These are phyloP conservation scores for Chernovozyma sophiae-reginae DNA, from an alignment of 1,139 yeast species.

Conservation along the genomic window DNA sequence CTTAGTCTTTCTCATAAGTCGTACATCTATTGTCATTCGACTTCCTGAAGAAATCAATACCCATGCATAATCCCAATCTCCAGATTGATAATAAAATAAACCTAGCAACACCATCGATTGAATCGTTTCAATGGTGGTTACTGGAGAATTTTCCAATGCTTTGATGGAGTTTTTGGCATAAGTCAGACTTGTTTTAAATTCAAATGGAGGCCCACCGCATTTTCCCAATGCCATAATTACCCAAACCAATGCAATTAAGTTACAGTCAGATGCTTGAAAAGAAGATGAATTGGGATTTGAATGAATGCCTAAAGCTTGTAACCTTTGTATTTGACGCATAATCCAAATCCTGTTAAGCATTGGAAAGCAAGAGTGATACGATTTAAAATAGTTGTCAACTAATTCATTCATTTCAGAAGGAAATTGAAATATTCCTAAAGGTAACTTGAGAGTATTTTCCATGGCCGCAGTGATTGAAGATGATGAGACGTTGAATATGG, in stretches of 20 bases:
- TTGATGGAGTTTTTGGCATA: slow-evolving; percentile 20
- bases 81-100: slow-evolving; percentile 18
- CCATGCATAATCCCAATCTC: slow-evolving; percentile 26
- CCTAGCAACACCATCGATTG: slow-evolving; percentile 22
- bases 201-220: slow-evolving; percentile 7
- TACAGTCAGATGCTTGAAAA: slow-evolving; percentile 15
- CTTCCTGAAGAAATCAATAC: slow-evolving; percentile 20
- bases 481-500: slow-evolving; percentile 20
- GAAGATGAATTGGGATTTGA: neutral
- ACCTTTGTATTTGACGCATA: slow-evolving; percentile 13
- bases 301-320: slow-evolving; percentile 4
- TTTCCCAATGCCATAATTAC: slow-evolving; percentile 18
- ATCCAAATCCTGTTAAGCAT: slow-evolving; percentile 18
- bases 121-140: slow-evolving; percentile 22
- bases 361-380: slow-evolving; percentile 19
- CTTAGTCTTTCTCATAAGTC: slow-evolving; percentile 18
- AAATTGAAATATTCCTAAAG: slow-evolving; percentile 19
- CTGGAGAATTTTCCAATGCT: slow-evolving; percentile 20
- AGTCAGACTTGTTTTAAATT: slow-evolving; percentile 1
- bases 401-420: slow-evolving; percentile 14
- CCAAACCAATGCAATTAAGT: slow-evolving; percentile 20
- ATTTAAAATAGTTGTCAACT: slow-evolving; percentile 17
- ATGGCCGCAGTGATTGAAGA: slow-evolving; percentile 9
- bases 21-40: slow-evolving; percentile 24
- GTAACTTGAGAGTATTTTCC: slow-evolving; percentile 11